Evolutionary conservation across 257 asterid genomes (phyloP).

Genomic region (Scutellaria baicalensis): DNA sequence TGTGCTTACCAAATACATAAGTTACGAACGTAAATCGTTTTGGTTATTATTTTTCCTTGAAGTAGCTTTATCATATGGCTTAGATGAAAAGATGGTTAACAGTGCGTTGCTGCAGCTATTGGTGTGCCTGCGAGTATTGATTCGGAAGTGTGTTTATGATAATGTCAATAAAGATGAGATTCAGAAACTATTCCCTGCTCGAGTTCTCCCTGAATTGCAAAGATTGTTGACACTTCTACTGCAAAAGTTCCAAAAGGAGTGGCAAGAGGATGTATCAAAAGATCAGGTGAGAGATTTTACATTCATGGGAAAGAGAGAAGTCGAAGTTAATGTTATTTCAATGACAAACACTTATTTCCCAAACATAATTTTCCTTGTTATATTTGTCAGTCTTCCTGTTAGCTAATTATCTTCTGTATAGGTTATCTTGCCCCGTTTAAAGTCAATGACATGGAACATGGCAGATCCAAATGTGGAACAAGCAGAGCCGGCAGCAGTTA

Average conservation of each 20-base stretch:
- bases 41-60: neutral
- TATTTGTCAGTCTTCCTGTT: neutral
- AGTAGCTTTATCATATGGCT: neutral
- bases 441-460: constrained; percentile 41
- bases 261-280: constrained; percentile 61
- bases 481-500: constrained; percentile 35
- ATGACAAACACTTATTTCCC: neutral
- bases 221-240: constrained; percentile 59
- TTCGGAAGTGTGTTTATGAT: constrained; percentile 51
- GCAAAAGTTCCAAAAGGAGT: constrained; percentile 66
- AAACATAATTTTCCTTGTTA: neutral
- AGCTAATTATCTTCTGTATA: constrained; percentile 4
- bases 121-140: constrained; percentile 67
- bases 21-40: neutral
- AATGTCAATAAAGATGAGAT: constrained; percentile 47
- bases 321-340: neutral
- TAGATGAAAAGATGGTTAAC: neutral
- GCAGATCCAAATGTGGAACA: constrained; percentile 25
- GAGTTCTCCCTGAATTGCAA: constrained; percentile 67
- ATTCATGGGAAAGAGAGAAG: neutral
- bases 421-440: constrained; percentile 33
- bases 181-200: constrained; percentile 55
- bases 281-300: constrained; percentile 40
- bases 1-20: neutral
- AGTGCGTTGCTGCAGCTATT: constrained; percentile 44